Conservation (phyloP, 2,329 filamentous ascomycete genomes). For the Macrophomina tecta region DNA sequence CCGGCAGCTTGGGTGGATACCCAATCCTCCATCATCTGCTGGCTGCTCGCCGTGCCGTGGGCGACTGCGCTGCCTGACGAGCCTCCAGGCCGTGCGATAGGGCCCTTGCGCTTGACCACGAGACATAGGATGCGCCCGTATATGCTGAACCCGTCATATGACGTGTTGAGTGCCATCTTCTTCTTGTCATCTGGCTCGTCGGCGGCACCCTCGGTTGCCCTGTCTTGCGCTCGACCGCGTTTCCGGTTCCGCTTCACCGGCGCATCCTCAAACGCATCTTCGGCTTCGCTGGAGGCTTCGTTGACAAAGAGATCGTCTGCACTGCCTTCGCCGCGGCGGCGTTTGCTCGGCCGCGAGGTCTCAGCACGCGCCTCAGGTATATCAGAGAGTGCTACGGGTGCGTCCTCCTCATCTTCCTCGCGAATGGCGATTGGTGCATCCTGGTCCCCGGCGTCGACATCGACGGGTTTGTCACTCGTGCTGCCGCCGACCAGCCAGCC, state of each 20-base stretch:
- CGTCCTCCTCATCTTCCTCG: slow-evolving; percentile 64
- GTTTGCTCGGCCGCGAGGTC: slow-evolving; percentile 32
- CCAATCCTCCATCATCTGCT: slow-evolving; percentile 51
- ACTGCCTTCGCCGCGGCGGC: slow-evolving; percentile 30
- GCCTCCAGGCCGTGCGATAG: slow-evolving; percentile 23
- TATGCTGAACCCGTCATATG: slow-evolving; percentile 95
- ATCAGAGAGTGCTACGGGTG: slow-evolving; percentile 55
- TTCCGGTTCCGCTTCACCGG: slow-evolving; percentile 28
- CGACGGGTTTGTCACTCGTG: slow-evolving; percentile 50
- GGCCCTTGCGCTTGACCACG: slow-evolving; percentile 76
- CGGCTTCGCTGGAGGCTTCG: slow-evolving; percentile 38
- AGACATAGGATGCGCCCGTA: slow-evolving; percentile 92
- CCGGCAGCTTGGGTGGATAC: slow-evolving; percentile 50
- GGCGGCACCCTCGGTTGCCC: slow-evolving; percentile 30
- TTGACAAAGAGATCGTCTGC: slow-evolving; percentile 42
- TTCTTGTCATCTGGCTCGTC: slow-evolving; percentile 84
- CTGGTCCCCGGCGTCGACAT: slow-evolving; percentile 52
- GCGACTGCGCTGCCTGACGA: slow-evolving; percentile 14
- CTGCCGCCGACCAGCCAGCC: slow-evolving; percentile 49
- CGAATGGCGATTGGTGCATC: slow-evolving; percentile 51
- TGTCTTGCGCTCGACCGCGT: slow-evolving; percentile 30
- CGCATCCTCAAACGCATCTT: slow-evolving; percentile 33
- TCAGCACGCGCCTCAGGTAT: slow-evolving; percentile 59
- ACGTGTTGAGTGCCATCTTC: slow-evolving; percentile 83
- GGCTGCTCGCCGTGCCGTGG: slow-evolving; percentile 36